Base-by-base conservation (phyloP, 345 rosid species). In the Hypericum perforatum region DNA sequence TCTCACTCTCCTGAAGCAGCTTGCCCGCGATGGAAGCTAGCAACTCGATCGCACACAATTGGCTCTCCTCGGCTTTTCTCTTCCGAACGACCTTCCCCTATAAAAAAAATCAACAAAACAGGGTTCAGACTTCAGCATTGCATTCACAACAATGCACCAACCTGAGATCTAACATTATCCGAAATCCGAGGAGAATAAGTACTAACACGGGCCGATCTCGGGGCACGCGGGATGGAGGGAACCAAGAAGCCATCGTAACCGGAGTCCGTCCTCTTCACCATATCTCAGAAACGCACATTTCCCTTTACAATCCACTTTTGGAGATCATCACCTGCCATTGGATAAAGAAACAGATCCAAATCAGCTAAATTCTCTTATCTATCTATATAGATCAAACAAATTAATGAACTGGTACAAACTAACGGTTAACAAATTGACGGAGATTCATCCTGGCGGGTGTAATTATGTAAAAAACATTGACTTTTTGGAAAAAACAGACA, bases 11-110 rank as follows among this genome's bases (percentile, higher is more conserved):
- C 76, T 78, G 77, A 61, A 85, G 63, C 41, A 92, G 61, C 74
- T 92, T 78, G 47, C 85, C 96, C 12, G 96, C 98, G 54, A 92
- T 61, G 54, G 86, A 83, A 65, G 98, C 98, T 0, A 92, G 84
- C 68, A 92, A 72, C 63, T 92, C 95, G 59, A 92, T 72, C 29
- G 90, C 82, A 58, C 82, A 76, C n/a, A 79, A 49, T 69, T 76
- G 62, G 61, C 65, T 63, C 16, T 69, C 82, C 52, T 76, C 77
- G 29, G 62, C 74, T 13, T 32, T 63, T 67, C 56, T 78, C 59
- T 60, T 79, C 48, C 42, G 68, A 51, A 45, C 41, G 32, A 57
- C 72, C 72, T 78, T 81, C 81, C 63, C 76, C 95, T 83, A 72
- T 0, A 71, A 67, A 39, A 52, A 62, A 52, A 56, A 46, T 63